Base-by-base conservation (phyloP, 768 basidiomycete genomes). In the Termitomyces bulborhizus region DNA sequence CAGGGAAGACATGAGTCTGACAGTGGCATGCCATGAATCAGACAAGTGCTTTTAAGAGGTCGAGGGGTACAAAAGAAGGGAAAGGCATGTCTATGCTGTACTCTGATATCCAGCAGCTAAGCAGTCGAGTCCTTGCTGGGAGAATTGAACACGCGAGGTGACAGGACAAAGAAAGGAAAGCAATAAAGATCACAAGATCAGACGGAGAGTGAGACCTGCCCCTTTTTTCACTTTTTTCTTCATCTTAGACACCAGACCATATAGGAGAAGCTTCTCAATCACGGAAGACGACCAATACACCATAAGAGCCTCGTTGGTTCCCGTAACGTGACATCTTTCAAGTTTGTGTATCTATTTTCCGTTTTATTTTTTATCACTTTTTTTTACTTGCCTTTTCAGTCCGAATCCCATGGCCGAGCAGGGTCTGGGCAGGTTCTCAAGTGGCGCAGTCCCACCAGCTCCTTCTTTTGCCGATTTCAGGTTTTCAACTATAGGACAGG, bases 401-500 rank as follows among this genome's bases (percentile, higher is more conserved):
- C n/a, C n/a, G 15, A n/a, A 6, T 29, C 0, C 3, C 26, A 54
- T 54, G 54, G 31, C 46, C 46, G 24, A 32, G 46, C 45, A 47
- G 16, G 9, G 53, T 36, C 24, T 46, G 46, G 26, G 13, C 32
- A 40, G 34, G 13, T 54, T 24, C 37, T 24, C 48, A 18, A 46
- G n/a, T 32, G 31, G 26, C 37, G n/a, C 45, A 13, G 48, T 58
- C 15, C 56, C 64, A 73, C 75, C 60, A 11, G 74, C 80, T 4
- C 70, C 65, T n/a, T 47, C 58, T 42, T 74, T 81, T 53, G 58
- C 72, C n/a, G 63, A 69, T 51, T 73, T 84, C 63, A 71, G 69
- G 27, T 86, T 85, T 63, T 65, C 59, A 11, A 74, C 66, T 4
- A 86, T 86, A 40, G 84, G 84, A 29, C 75, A 80, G 61, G 66